Percentiles rank a stretch among this genome's conserved stretches.
phyloP scores from a whole-genome alignment of 176 grass and related monocot species.

The Thalia dealbata region DNA sequence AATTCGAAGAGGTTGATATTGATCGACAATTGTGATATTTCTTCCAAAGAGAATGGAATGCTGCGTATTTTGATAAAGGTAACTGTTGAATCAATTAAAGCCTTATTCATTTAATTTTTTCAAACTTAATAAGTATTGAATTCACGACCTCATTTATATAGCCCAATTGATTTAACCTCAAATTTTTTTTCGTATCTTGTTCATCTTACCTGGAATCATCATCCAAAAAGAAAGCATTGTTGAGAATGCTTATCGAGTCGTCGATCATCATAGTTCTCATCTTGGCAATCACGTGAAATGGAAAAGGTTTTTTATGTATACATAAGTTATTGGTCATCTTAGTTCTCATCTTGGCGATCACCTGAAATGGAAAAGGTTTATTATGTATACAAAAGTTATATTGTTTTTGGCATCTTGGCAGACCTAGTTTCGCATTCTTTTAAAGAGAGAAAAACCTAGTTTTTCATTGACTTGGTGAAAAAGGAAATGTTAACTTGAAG shows the following conservation, averaged over 20 bases:
- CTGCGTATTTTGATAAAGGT: conserved; percentile 4
- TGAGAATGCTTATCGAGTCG: conserved; percentile 58
- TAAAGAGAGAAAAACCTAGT: too few relatives aligned
- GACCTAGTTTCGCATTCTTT: too few relatives aligned
- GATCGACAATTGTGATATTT: conserved; percentile 26
- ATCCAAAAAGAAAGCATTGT: conserved; percentile 80
- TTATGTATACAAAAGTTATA: background rate
- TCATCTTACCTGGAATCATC: conserved; percentile 73
- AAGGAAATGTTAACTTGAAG: background rate
- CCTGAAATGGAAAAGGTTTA: conserved; percentile 35
- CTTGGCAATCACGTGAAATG: conserved; percentile 66
- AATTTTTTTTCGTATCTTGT: background rate
- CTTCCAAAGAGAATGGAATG: conserved; percentile 44
- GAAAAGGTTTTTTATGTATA: conserved; percentile 8
- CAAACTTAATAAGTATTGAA: too few relatives aligned
- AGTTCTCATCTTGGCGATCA: conserved; percentile 74
- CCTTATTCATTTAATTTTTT: background rate
- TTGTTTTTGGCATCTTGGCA: background rate
- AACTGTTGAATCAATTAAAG: background rate
- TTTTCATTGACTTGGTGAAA: background rate
- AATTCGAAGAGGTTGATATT: conserved; percentile 29
- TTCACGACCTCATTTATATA: too few relatives aligned
- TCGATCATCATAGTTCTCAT: conserved; percentile 68
- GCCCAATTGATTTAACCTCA: too few relatives aligned
- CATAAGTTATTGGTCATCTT: conserved; percentile 27